phyloP scores from a whole-genome alignment of 192 early-diverging fungal genomes.

The Backusella circina region DNA sequence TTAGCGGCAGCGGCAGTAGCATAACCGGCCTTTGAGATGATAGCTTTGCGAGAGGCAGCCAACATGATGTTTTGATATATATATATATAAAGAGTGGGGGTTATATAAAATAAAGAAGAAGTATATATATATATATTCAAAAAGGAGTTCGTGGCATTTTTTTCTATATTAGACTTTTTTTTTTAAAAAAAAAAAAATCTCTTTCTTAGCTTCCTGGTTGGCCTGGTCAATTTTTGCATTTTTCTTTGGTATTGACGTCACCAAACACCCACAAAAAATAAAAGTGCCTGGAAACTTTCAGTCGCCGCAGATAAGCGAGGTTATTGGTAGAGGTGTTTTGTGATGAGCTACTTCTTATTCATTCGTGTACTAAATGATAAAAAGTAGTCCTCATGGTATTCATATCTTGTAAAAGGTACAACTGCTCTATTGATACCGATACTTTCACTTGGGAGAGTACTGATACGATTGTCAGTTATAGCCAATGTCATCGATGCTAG shows the following conservation, averaged over 20 bases:
- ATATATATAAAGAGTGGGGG: constrained; percentile 10
- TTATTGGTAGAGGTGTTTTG: no score
- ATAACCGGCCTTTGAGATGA: constrained; percentile 48
- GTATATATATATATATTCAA: not conserved
- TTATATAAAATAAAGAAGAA: not conserved
- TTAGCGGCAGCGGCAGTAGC: constrained; percentile 42
- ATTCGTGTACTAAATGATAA: no score
- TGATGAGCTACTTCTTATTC: no score
- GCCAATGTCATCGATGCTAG: no score
- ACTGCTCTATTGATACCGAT: no score
- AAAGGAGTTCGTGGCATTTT: not conserved
- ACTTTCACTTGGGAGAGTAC: no score
- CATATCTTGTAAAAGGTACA: no score
- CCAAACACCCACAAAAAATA: not conserved
- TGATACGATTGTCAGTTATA: no score
- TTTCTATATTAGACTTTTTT: not conserved
- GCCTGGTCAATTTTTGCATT: not conserved
- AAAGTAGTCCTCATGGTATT: no score
- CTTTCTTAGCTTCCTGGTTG: not conserved
- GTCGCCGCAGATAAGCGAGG: not conserved
- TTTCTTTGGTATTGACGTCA: not conserved
- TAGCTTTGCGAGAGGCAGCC: constrained; percentile 50
- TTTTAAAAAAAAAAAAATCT: not conserved
- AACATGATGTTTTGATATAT: constrained; percentile 22
- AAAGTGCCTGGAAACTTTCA: not conserved